Conservation (phyloP, 768 basidiomycete species). For the Phlebiopsis flavidoalba region DNA sequence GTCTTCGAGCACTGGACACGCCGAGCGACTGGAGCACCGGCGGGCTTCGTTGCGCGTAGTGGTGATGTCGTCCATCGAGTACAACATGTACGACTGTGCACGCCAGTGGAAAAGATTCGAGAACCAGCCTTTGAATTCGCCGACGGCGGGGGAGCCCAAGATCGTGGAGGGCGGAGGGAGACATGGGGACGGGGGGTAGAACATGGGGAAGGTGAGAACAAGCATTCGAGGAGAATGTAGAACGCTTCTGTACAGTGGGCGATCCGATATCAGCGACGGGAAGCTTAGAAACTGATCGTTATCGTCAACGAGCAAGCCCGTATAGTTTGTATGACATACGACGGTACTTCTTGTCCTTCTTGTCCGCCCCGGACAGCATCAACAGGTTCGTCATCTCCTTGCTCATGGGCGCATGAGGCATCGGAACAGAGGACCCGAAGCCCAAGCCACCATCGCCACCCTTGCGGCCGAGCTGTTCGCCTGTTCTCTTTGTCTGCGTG, state of each 20-base stretch:
- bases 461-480: constrained; percentile 16
- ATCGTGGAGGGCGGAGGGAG: constrained; percentile 31
- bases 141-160: constrained; percentile 65
- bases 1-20: constrained; percentile 54
- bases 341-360: constrained; percentile 48
- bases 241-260: constrained; percentile 34
- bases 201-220: constrained; percentile 27
- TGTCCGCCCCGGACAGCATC: constrained; percentile 27
- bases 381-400: constrained; percentile 51
- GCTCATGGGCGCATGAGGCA: constrained; percentile 17
- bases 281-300: constrained; percentile 27
- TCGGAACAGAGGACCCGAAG: constrained; percentile 26
- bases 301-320: background rate
- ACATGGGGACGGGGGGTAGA: constrained; percentile 45
- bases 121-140: constrained; percentile 91
- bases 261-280: constrained; percentile 52
- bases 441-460: constrained; percentile 28
- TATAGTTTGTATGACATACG: constrained; percentile 38
- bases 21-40: constrained; percentile 64
- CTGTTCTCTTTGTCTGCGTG: constrained; percentile 37
- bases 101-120: constrained; percentile 95
- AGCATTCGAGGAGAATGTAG: constrained; percentile 29
- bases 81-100: constrained; percentile 46
- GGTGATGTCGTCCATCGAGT: constrained; percentile 50
- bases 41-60: constrained; percentile 62